Evolutionary conservation across 2,329 filamentous ascomycete genomes (phyloP).

Genomic region (Phyllachora maydis): DNA sequence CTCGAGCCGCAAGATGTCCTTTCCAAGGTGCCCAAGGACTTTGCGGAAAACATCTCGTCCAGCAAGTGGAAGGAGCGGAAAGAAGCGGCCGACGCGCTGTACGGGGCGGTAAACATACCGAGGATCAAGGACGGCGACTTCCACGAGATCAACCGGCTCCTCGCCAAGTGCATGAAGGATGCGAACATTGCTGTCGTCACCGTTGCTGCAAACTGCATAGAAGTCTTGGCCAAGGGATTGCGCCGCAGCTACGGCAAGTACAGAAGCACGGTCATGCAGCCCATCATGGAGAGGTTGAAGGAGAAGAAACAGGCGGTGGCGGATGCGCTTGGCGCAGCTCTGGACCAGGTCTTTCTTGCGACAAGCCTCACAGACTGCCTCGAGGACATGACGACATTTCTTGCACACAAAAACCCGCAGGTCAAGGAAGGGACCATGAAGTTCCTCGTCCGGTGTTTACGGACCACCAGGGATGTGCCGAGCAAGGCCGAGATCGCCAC

Average conservation of each 20-base stretch:
- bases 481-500: conserved; percentile 63
- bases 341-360: conserved; percentile 47
- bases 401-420: conserved; percentile 91
- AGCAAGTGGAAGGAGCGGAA: conserved; percentile 98
- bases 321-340: conserved; percentile 68
- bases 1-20: conserved; percentile 76
- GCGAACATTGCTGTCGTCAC: conserved; percentile 92
- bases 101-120: conserved; percentile 59
- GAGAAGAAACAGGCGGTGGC: conserved; percentile 87
- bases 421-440: conserved; percentile 91
- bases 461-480: conserved; percentile 66
- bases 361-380: conserved; percentile 67
- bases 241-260: conserved; percentile 64
- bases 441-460: conserved; percentile 76
- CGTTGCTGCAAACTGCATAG: conserved; percentile 81
- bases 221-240: conserved; percentile 71
- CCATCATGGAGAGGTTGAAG: conserved; percentile 89
- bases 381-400: conserved; percentile 71
- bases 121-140: conserved; percentile 84
- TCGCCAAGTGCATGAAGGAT: conserved; percentile 97
- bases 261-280: conserved; percentile 57
- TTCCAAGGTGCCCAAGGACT: conserved; percentile 61
- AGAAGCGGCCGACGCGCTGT: conserved; percentile 72
- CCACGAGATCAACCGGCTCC: conserved; percentile 58
- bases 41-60: conserved; percentile 66